Evolutionary conservation across 306 rosid species (phyloP), one percentile per base, ranked within the genome.

Genomic region (Elaeagnus macrophylla): DNA sequence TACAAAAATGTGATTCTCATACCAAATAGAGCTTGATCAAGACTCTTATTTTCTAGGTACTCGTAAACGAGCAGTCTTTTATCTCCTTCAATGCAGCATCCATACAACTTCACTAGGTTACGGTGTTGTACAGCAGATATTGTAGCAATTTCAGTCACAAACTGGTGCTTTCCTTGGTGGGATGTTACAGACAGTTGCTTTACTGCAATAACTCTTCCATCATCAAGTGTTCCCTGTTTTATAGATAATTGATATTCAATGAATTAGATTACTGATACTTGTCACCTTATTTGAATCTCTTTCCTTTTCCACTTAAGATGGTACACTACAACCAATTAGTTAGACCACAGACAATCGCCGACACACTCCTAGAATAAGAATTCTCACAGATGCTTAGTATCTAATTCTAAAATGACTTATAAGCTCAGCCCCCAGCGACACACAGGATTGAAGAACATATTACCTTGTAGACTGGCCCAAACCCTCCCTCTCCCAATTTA

Each of bases 21-120:
- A 89, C 95, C 95, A 71, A 89, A 89, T 58, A 89, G 39, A 56
- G 89, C 95, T 82, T 80, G 93, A 73, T 82, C 95, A 62, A 85
- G 89, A 61, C 95, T 85, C 71, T 78, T 88, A 58, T 88, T 88
- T 66, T 85, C 91, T 6, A 85, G 77, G 67, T 67, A 89, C 75
- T 89, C 93, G 8, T 82, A 89, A 16, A 89, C 91, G 43, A 89
- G 89, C 64, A 85, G 95, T 46, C 80, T 64, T 54, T 80, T 75
- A 38, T 58, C 65, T 48, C 89, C 95, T 51, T 89, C 89, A 14
- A 77, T 53, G 75, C 95, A 89, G 60, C 86, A 89, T 45, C 97
- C 95, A 10, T 75, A 75, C 54, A 89, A 58, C 62, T 77, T 81
- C 58, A 89, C 97, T 38, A 85, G 78, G 72, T 89, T 89, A 25